Evolutionary conservation across 129 eudicot genomes (phyloP).

Genomic region (Artemisia tridentata): DNA sequence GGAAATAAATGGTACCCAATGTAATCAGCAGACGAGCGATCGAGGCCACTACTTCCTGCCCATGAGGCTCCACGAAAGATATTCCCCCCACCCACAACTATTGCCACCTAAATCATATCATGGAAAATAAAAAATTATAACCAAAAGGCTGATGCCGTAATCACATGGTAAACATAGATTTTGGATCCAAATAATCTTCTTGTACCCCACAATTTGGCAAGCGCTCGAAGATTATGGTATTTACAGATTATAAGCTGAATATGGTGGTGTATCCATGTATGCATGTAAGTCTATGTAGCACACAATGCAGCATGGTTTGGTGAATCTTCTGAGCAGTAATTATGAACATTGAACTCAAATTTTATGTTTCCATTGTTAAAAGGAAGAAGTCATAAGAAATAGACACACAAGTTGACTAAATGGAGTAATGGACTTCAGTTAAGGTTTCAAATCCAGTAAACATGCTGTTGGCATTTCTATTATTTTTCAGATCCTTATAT

Average conservation of each 20-base stretch:
- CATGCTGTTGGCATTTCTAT: neutral
- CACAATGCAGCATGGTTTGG: neutral
- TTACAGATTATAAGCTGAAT: constrained; percentile 9
- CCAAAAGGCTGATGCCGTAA: neutral
- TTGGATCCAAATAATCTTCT: neutral
- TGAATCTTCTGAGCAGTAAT: neutral
- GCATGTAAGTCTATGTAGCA: neutral
- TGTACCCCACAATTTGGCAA: neutral
- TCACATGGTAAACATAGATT: neutral
- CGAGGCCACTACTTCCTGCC: constrained; percentile 98
- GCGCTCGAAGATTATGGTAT: neutral
- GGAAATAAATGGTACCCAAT: constrained; percentile 55
- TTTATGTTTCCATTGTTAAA: neutral
- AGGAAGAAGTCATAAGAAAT: neutral
- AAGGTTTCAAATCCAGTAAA: neutral
- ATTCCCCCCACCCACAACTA: constrained; percentile 98
- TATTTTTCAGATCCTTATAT: neutral
- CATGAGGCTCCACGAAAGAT: constrained; percentile 95
- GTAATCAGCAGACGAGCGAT: constrained; percentile 97
- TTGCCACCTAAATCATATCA: constrained; percentile 63
- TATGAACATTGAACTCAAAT: neutral
- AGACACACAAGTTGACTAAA: neutral
- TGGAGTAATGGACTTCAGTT: neutral
- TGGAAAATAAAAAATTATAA: neutral
- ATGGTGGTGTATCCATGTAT: neutral